Evolutionary conservation across 306 rosid genomes (phyloP), one percentile per base, ranked within the genome.

Genomic region (Hippophae tibetana): DNA sequence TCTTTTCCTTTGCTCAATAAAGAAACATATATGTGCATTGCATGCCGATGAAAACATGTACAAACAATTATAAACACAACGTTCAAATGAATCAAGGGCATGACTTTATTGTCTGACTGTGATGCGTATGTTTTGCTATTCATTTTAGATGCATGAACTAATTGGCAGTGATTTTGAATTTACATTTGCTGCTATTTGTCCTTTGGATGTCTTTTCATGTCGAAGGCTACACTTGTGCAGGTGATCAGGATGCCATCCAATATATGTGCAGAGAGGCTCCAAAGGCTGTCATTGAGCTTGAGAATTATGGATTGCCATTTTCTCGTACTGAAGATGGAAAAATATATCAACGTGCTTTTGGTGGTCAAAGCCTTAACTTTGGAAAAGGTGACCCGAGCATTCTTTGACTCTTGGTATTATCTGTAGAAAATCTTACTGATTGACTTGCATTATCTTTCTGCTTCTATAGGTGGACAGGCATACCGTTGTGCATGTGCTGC

Each of bases 231-330:
- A 48, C 54, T 70, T 45, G 25, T 60, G 10, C 67, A 90, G 97
- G 97, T 68, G 97, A 90, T 74, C 97, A 86, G 74, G 97, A 90
- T 81, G 97, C 97, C 66, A 84, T 90, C 79, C 95, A 86, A 72
- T 86, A 90, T 66, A 82, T 90, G 97, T 86, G 95, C 60, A 78
- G 97, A 68, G 97, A 90, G 68, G 95, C 97, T 47, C 97, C 97
- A 25, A 86, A 90, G 77, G 94, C 97, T 6, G 95, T 90, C 58
- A 90, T 89, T 63, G 97, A 89, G 67, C 89, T 85, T 56, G 96
- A 89, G 72, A 85, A 85, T 76, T 89, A 89, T 74, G 97, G 97
- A 54, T 68, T 89, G 45, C 97, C 97, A 59, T 89, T 89, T 76
- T 89, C 90, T 62, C 72, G 86, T 60, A 89, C 97, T 27, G 95